A percentile compares a stretch with the other conserved stretches of the same genome.
These are phyloP conservation scores for Noccaea caerulescens DNA, from an alignment of 345 rosid genomes.

Conservation along the genomic window DNA sequence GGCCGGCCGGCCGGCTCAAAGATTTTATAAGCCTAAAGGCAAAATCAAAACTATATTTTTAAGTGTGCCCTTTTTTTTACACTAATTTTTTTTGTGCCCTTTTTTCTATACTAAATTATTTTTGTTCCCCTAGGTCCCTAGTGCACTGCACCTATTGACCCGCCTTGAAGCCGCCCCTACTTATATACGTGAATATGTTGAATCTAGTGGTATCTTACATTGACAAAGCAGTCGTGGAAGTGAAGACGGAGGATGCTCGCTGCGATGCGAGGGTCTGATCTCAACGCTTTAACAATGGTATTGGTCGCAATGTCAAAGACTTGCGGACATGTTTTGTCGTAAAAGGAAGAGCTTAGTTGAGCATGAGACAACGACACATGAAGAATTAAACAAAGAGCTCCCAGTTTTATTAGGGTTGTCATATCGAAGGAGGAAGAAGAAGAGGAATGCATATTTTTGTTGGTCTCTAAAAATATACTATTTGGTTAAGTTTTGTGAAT, in stretches of 20 bases:
- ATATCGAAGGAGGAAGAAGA: background rate
- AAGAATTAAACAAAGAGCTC: conserved; percentile 18
- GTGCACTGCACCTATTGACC: too few relatives aligned
- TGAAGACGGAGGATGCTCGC: conserved; percentile 59
- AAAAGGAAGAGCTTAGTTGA: conserved; percentile 52
- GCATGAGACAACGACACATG: conserved; percentile 26
- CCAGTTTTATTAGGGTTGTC: conserved; percentile 6
- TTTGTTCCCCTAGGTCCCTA: too few relatives aligned
- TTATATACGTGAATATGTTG: background rate
- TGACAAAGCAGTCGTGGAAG: conserved; percentile 63
- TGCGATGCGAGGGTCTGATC: conserved; percentile 50
- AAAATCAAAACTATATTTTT: too few relatives aligned
- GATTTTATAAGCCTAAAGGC: too few relatives aligned
- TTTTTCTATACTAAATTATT: too few relatives aligned
- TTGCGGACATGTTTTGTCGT: conserved; percentile 55
- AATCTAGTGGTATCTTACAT: conserved; percentile 40
- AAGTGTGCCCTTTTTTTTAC: too few relatives aligned
- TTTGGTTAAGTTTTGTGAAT: conserved; percentile 18
- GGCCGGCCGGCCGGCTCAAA: too few relatives aligned
- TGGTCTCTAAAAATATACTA: background rate
- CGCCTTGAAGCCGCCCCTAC: too few relatives aligned
- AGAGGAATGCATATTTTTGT: conserved; percentile 28
- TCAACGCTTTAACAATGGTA: conserved; percentile 44
- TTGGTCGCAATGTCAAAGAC: conserved; percentile 53
- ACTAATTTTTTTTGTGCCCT: too few relatives aligned